Base-by-base conservation (phyloP, 345 rosid species). In the Eucalyptus paniculata region DNA sequence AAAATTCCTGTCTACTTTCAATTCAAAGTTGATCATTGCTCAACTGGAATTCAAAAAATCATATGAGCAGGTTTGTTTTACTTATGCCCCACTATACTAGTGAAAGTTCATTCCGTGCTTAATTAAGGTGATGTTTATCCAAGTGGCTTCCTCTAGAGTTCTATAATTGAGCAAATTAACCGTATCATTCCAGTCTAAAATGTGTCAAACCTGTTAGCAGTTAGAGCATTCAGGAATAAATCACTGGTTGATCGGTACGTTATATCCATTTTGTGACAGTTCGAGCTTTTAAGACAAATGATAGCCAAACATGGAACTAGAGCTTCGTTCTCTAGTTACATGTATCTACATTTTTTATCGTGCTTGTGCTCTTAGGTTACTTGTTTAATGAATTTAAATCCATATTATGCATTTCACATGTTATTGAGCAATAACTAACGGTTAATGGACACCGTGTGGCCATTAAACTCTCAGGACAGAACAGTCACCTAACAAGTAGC, bases 1-100 rank as follows among this genome's bases (percentile, higher is more conserved):
- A 88, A 97, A 96, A 93, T 97, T 95, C 91, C 92, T 97, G 89
- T 93, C 97, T n/a, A 92, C 92, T 47, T 97, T 97, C 92, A 93
- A 90, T 89, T 88, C 94, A 89, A 97, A 93, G 93, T 95, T 95
- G 51, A 92, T 91, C 69, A 86, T 93, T 9, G 96, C 95, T 91
- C 99, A 95, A 92, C 96, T 93, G 81, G 99, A 97, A 86, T 97
- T 95, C 92, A 92, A 87, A 87, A 97, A 93, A 90, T 94, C 96
- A 88, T 91, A 94, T 92, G 86, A 69, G 90, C 99, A 95, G 98
- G 99, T 97, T 90, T n/a, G 50, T 86, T 89, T 90, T 87, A 51
- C 49, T 53, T 62, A n/a, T 58, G 26, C 50, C 45, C 19, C 50
- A 85, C 86, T 28, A 17, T 60, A 30, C 42, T 86, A 32, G 47